phyloP scores from a whole-genome alignment of 805 yeast species.

The Metschnikowia baotianmanensis region DNA sequence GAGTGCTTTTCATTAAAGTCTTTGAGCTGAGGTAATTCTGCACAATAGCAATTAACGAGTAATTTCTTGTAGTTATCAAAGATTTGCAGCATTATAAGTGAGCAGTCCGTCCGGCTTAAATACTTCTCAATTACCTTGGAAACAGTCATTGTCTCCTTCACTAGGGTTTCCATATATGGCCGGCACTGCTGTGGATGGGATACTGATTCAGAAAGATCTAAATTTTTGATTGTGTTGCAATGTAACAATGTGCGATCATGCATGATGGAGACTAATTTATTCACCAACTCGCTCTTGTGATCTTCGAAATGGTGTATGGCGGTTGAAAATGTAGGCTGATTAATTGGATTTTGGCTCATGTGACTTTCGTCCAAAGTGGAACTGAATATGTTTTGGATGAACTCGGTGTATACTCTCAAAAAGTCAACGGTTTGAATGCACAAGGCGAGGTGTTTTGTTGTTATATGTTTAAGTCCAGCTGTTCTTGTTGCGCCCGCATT shows the following conservation, averaged over 20 bases:
- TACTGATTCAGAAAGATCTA: slow-evolving; percentile 50
- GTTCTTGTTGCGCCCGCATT: slow-evolving; percentile 76
- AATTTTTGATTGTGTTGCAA: slow-evolving; percentile 43
- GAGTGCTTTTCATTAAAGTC: slow-evolving; percentile 54
- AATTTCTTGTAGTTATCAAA: slow-evolving; percentile 58
- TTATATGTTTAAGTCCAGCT: slow-evolving; percentile 70
- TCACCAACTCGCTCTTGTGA: slow-evolving; percentile 61
- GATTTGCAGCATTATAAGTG: slow-evolving; percentile 45
- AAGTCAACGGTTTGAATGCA: slow-evolving; percentile 63
- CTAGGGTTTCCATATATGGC: slow-evolving; percentile 61
- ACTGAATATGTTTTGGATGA: slow-evolving; percentile 24
- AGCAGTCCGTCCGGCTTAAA: slow-evolving; percentile 49
- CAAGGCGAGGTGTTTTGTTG: slow-evolving; percentile 67
- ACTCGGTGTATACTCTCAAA: slow-evolving; percentile 34
- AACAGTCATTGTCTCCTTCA: slow-evolving; percentile 65
- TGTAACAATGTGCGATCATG: slow-evolving; percentile 56
- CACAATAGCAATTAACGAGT: slow-evolving; percentile 50
- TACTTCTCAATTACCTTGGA: slow-evolving; percentile 57
- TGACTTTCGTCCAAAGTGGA: slow-evolving; percentile 1
- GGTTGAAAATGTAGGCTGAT: slow-evolving; percentile 28
- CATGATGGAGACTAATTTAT: slow-evolving; percentile 70
- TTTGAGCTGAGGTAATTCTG: slow-evolving; percentile 44
- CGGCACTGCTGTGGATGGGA: slow-evolving; percentile 49
- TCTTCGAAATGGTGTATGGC: slow-evolving; percentile 46
- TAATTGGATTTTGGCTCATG: slow-evolving; percentile 13